Base-by-base conservation (phyloP, 768 basidiomycete genomes). In the Lanmaoa pseudosensibilis region DNA sequence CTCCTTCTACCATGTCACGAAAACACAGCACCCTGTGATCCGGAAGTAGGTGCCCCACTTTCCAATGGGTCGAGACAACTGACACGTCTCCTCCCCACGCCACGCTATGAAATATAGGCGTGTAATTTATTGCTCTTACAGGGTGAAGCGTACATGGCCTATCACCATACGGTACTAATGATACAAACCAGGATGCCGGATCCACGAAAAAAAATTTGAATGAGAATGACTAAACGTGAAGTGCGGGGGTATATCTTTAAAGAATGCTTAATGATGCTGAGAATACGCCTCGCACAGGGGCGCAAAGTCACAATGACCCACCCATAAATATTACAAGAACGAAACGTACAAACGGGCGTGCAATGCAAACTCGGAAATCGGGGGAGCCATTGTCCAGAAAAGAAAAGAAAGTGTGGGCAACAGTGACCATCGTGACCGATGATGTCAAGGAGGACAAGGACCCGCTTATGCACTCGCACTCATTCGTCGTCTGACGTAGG, bases 401-500 rank as follows among this genome's bases (percentile, higher is more conserved):
- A 53, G 37, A 37, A 34, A 30, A 48, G 32, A 46, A 34, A 33
- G 46, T 36, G 39, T 55, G 53, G 53, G 46, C 21, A n/a, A 44
- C 25, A n/a, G 32, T 34, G 57, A 52, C 52, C 19, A 25, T 54
- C 46, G 46, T 56, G 56, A 50, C 34, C n/a, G 41, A 37, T 43
- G n/a, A 23, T 19, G 41, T 39, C 46, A 51, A 21, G 19, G 45
- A 25, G 18, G 18, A 36, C 3, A 32, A 36, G 13, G 45, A 15
- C 32, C 47, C 39, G 48, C 39, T 45, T 37, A 16, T 51, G 33
- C 38, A 37, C 19, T 27, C 46, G 21, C 33, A 11, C n/a, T 69
- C 40, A 71, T 49, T 62, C 69, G 34, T 71, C 67, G 54, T 71
- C 70, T 37, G 69, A 72, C 0, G 62, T 67, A 3, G 71, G 68